Evolutionary conservation across 441 rosid species (phyloP).

Genomic region (Adansonia madagascariensis): DNA sequence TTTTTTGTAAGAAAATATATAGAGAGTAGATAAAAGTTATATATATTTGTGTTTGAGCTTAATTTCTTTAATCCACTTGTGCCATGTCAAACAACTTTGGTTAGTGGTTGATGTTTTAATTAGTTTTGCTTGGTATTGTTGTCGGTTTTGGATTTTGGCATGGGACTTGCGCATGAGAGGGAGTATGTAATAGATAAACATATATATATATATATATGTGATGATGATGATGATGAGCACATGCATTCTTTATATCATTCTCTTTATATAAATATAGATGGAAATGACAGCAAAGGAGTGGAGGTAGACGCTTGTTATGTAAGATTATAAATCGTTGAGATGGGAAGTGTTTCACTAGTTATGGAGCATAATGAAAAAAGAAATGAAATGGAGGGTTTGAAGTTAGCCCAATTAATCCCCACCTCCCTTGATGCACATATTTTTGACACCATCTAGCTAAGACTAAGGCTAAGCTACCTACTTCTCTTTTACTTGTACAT

Average conservation of each 20-base stretch:
- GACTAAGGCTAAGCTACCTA: too few species aligned
- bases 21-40: conserved; percentile 11
- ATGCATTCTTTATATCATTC: background rate
- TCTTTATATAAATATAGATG: background rate
- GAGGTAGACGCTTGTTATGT: background rate
- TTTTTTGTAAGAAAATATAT: background rate
- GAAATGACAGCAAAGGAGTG: background rate
- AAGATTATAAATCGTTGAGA: background rate
- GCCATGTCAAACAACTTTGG: conserved; percentile 20
- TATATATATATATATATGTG: background rate
- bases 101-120: conserved; percentile 16
- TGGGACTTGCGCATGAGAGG: conserved; percentile 33
- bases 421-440: too few species aligned
- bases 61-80: background rate
- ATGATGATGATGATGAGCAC: background rate
- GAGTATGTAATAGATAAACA: background rate
- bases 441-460: too few species aligned
- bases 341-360: background rate
- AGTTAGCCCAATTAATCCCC: background rate
- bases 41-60: background rate
- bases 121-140: conserved; percentile 18
- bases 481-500: too few species aligned
- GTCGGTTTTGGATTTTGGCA: conserved; percentile 30
- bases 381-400: background rate
- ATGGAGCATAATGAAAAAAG: background rate